These are phyloP conservation scores for Ogataea methanolica DNA, from an alignment of 805 yeast genomes.

Conservation along the genomic window DNA sequence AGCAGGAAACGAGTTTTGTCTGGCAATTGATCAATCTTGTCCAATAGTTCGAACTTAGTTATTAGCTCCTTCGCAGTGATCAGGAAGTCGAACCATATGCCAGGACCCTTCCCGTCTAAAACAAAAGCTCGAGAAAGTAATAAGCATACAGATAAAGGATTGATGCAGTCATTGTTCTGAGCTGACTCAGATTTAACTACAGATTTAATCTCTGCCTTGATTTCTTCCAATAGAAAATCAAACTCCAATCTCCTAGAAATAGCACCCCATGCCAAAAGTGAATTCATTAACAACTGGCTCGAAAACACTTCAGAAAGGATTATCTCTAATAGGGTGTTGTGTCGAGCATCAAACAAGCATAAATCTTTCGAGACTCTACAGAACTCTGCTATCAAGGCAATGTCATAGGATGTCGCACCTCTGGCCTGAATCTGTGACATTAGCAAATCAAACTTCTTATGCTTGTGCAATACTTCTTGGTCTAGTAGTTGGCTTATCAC, in stretches of 20 bases:
- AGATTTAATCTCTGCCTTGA: neutral
- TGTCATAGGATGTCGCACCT: neutral
- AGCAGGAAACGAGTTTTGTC: too few species aligned
- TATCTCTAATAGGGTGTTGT: neutral
- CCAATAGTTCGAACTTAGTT: neutral
- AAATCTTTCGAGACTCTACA: neutral
- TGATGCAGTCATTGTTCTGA: neutral
- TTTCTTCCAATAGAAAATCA: neutral
- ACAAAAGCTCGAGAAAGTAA: neutral
- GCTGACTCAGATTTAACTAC: neutral
- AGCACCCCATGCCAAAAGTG: neutral
- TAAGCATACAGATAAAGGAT: neutral
- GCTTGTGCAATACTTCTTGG: too few species aligned
- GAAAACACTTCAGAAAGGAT: neutral
- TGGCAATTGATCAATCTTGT: neutral
- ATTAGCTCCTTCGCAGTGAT: neutral
- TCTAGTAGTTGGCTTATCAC: too few species aligned
- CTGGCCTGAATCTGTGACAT: neutral
- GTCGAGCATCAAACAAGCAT: neutral
- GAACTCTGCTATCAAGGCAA: neutral
- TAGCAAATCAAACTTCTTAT: neutral
- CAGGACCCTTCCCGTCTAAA: neutral
- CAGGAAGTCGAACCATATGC: neutral
- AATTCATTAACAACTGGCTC: neutral
- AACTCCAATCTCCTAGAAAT: neutral